A percentile compares a stretch with the other conserved stretches of the same genome.
Evolutionary conservation across 257 asterid species (phyloP).

Genomic region (Nicotiana obtusifolia): DNA sequence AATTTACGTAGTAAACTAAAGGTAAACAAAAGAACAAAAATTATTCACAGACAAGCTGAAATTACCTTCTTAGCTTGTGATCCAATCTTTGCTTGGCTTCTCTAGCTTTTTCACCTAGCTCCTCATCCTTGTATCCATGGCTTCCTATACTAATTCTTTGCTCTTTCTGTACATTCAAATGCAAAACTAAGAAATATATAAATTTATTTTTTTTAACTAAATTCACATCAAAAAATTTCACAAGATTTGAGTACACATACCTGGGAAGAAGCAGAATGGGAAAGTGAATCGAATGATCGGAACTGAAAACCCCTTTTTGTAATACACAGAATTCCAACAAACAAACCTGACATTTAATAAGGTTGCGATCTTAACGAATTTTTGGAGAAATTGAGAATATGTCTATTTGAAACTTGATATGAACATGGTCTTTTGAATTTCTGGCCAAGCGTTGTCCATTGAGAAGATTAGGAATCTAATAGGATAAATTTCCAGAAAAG

Average conservation of each 20-base stretch:
- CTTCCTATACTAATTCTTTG: conserved; percentile 20
- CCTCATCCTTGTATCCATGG: conserved; percentile 15
- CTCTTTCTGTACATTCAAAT: conserved; percentile 9
- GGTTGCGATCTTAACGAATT: background rate
- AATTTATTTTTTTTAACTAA: background rate
- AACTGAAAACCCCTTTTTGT: conserved; percentile 46
- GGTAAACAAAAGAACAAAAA: background rate
- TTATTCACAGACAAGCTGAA: background rate
- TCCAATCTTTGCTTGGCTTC: conserved; percentile 60
- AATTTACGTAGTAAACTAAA: background rate
- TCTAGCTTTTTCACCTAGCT: conserved; percentile 24
- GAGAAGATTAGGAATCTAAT: background rate
- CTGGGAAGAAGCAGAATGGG: background rate
- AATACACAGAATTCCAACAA: conserved; percentile 55
- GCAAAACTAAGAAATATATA: background rate
- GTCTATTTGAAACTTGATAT: background rate
- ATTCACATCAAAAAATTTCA: background rate
- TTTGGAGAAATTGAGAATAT: background rate
- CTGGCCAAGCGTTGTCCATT: background rate
- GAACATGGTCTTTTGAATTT: background rate
- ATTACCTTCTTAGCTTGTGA: conserved; percentile 30
- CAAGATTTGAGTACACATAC: background rate
- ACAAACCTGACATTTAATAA: conserved; percentile 48
- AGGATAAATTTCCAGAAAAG: background rate
- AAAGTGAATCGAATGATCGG: conserved; percentile 22